Evolutionary conservation across 2,329 filamentous ascomycete species (phyloP), one percentile per base, ranked within the genome.

Genomic region (Hymenoscyphus scutula): DNA sequence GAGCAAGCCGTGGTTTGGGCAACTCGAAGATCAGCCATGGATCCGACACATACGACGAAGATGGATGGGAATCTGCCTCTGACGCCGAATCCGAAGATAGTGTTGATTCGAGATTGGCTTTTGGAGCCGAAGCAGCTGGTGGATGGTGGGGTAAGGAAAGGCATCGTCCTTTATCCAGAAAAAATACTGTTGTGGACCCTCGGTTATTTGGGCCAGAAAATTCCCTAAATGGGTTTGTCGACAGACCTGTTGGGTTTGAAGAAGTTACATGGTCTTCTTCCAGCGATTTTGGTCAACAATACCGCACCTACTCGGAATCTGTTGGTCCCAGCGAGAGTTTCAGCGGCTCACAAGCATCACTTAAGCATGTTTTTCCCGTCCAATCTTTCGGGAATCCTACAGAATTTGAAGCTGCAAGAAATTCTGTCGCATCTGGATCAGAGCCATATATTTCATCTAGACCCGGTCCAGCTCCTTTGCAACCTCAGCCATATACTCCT

Each of bases 401-500:
- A 23, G 80, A 77, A 29, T 88, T 88, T 68, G 87, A 91, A 66
- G 83, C 81, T 56, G 77, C 76, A 29, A 79, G 80, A 34, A 79
- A 77, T 25, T 84, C 85, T 41, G 72, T 79, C n/a, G 73, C 79
- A 15, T 79, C 79, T 62, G 75, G 61, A n/a, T 75, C 56, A 60
- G 76, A 79, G 53, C 71, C 78, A 7, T 73, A 79, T 2, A 74
- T 77, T 25, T 76, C 74, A 19, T 73, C 76, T 17, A 81, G 84
- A 51, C 84, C 87, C 5, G 84, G 79, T 5, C 80, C 85, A 0
- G 82, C 92, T 34, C 86, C 88, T 11, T 80, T 97, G n/a, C 89
- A 95, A 73, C 93, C 93, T 2, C 89, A 92, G 69, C 93, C 93
- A 1, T 83, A 91, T 63, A 81, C 84, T 2, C 91, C 90, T 0